phyloP scores from a whole-genome alignment of 2,329 filamentous ascomycete genomes.

The Epichloe coenophiala region DNA sequence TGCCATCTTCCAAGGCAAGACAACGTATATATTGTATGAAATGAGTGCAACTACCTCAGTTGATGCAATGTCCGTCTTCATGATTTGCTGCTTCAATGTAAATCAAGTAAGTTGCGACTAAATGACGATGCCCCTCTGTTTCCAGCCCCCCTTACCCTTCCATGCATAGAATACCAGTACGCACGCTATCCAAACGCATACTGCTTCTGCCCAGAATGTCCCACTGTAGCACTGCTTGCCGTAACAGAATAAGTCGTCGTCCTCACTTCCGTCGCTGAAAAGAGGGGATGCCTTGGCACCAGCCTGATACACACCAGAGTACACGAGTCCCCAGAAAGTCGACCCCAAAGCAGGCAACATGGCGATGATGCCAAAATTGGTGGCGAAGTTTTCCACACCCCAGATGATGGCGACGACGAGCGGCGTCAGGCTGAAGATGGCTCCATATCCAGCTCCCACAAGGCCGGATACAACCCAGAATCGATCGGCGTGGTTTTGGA shows the following conservation, averaged over 20 bases:
- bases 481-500: conserved; percentile 61
- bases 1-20: too few relatives aligned
- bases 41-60: accelerated
- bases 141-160: conserved; percentile 66
- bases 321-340: conserved; percentile 82
- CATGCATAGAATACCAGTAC: conserved; percentile 64
- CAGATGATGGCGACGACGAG: conserved; percentile 95
- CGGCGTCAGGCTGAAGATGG: conserved; percentile 76
- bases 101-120: not conserved
- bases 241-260: conserved; percentile 56
- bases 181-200: conserved; percentile 67
- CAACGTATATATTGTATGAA: too few relatives aligned
- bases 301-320: conserved; percentile 65
- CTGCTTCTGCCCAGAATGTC: conserved; percentile 77
- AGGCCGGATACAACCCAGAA: conserved; percentile 79
- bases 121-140: conserved; percentile 57
- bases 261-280: conserved; percentile 14
- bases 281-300: conserved; percentile 36
- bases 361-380: conserved; percentile 92
- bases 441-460: conserved; percentile 85
- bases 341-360: conserved; percentile 83
- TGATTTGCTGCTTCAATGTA: too few relatives aligned
- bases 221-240: conserved; percentile 67
- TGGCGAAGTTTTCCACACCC: conserved; percentile 97
- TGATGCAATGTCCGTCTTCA: too few relatives aligned